Conservation (phyloP, 805 yeast species). For the Cyberlindnera meyerae region DNA sequence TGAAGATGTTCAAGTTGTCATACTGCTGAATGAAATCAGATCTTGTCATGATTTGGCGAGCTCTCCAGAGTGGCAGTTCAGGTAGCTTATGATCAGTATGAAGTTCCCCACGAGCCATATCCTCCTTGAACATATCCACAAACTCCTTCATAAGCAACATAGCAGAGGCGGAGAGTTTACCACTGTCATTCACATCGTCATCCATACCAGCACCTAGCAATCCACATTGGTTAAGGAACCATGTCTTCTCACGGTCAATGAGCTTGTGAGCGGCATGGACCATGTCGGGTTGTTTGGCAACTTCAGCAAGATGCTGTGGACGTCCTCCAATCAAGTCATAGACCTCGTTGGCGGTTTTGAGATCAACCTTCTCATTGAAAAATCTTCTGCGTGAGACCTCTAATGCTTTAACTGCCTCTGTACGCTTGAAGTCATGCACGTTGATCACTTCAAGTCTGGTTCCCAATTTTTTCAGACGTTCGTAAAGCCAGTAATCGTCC, state of each 20-base stretch:
- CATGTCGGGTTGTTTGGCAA: constrained; percentile 53
- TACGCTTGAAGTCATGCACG: constrained; percentile 55
- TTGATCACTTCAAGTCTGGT: constrained; percentile 71
- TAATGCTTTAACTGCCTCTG: constrained; percentile 52
- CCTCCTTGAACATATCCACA: constrained; percentile 54
- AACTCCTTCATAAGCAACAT: constrained; percentile 67
- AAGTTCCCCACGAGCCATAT: constrained; percentile 1
- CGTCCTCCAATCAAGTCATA: constrained; percentile 77
- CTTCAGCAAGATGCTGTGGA: constrained; percentile 76
- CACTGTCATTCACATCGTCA: constrained; percentile 83
- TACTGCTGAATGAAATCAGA: constrained; percentile 72
- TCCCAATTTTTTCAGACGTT: constrained; percentile 63
- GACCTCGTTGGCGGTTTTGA: constrained; percentile 43
- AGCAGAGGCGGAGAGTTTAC: constrained; percentile 70
- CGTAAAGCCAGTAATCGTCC: constrained; percentile 86
- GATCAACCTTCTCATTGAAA: constrained; percentile 37
- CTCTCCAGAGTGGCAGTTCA: constrained; percentile 75
- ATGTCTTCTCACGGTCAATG: constrained; percentile 76
- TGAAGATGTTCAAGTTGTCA: constrained; percentile 73
- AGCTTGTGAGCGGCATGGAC: constrained; percentile 60
- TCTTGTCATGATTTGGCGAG: constrained; percentile 80
- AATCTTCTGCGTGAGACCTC: constrained; percentile 42
- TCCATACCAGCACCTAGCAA: constrained; percentile 75
- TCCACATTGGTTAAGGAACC: constrained; percentile 84
- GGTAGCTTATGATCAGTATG: constrained; percentile 52